Base-by-base conservation (phyloP, 1,284 basidiomycete genomes). In the Malassezia vespertilionis region DNA sequence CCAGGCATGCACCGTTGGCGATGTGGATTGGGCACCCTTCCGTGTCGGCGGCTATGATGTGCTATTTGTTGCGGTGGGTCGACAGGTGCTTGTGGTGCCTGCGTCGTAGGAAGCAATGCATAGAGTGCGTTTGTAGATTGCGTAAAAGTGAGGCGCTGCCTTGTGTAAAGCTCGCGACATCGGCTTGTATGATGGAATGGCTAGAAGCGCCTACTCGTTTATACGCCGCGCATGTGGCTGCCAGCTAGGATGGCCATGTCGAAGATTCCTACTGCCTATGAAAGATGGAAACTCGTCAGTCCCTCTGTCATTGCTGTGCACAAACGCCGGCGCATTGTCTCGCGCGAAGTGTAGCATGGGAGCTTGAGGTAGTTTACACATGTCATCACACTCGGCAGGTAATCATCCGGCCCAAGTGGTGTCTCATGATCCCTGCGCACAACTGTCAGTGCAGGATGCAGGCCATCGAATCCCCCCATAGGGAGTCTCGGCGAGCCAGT, bases 351-450 rank as follows among this genome's bases (percentile, higher is more conserved):
- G 53, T 68, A 70, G 37, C 44, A 52, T 18, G 67, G 67, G 52
- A 70, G 54, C 57, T 70, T 70, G 46, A 68, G 59, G 40, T 67
- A 74, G 47, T 95, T 93, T 57, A 91, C 90, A 71, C 91, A 97
- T 9, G 91, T 96, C 91, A 96, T 96, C 35, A 96, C 90, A 68
- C 86, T 90, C 0, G 91, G 91, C 31, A 97, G 76, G 70, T 93
- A 93, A 71, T 93, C 86, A 71, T 97, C 89, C 1, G 91, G 86
- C 14, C 80, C 80, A 41, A 66, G 42, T 20, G 65, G 65, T 20
- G 84, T 76, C 72, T 96, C 93, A 62, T 91, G 88, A 15, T 87
- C 87, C 71, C 97, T 95, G 60, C 90, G 83, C 34, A 99, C 91
- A 10, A 99, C 89, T 1, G 93, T 99, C 54, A 99, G 77, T 11